Evolutionary conservation across 306 rosid genomes (phyloP), one percentile per base, ranked within the genome.

Genomic region (Luffa aegyptiaca): DNA sequence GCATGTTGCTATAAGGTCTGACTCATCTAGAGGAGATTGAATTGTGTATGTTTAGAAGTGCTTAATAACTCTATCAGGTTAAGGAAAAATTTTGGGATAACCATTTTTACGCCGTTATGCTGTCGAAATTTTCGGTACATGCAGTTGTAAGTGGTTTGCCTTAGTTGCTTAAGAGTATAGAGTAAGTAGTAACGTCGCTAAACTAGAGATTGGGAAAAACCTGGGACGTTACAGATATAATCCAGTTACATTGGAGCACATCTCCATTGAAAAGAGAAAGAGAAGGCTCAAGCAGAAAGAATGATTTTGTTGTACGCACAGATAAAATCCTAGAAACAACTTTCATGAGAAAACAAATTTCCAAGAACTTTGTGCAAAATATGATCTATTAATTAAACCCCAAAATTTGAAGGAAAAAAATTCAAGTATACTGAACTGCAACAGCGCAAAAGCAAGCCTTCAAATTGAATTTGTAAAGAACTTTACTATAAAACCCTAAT

Each of bases 221-320:
- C n/a, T n/a, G n/a, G n/a, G n/a, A n/a, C n/a, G n/a, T n/a, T n/a
- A n/a, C n/a, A n/a, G 83, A 78, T 89, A 86, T 92, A 82, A 90
- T 81, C 96, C 97, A 86, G 79, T 80, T 82, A 85, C 97, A 90
- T 89, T 94, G 98, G 96, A 94, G 90, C 92, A 61, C 82, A 87
- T 86, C 92, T 83, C 92, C 89, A 84, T 80, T 45, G 74, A 80
- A 48, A 6, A 46, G 6, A 64, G 59, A 13, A 42, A 87, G 85
- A 90, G 94, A 88, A 77, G 85, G 80, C 93, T 93, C 94, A 93
- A 93, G 97, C 96, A 93, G 96, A 94, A 65, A 81, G 97, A 96
- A 82, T 82, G 9, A 0, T 80, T 65, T 89, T 70, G 53, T 39
- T 92, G 20, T 90, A 76, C 80, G 93, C 97, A 92, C 92, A 88